A percentile compares a stretch with the other conserved stretches of the same genome.
These are phyloP conservation scores for Mycena olivaceomarginata DNA, from an alignment of 768 basidiomycete genomes.

Conservation along the genomic window DNA sequence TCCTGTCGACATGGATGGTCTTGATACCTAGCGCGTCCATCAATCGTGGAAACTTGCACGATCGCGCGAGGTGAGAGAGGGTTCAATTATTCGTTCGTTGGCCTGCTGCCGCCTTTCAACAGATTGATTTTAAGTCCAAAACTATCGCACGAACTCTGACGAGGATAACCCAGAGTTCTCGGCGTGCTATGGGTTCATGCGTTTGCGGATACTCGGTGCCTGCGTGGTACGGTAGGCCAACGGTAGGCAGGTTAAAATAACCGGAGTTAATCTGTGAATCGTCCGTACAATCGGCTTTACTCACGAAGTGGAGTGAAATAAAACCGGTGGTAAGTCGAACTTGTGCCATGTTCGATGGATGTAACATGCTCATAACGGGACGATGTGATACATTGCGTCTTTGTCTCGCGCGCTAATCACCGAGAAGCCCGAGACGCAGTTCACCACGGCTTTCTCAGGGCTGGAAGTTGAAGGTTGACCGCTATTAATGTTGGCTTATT, in stretches of 20 bases:
- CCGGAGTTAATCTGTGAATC: neutral
- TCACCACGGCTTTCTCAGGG: neutral
- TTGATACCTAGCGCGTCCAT: neutral
- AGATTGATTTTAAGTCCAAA: neutral
- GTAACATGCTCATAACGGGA: neutral
- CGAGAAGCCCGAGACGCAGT: neutral
- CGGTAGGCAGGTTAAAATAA: neutral
- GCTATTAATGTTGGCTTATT: neutral
- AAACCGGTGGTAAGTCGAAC: neutral
- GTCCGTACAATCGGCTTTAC: too few species aligned
- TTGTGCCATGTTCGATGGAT: neutral
- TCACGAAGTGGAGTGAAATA: neutral
- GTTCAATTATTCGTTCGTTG: neutral
- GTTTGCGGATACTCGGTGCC: neutral
- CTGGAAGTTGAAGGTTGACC: neutral
- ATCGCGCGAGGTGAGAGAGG: constrained; percentile 1
- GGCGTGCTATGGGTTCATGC: neutral
- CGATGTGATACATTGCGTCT: too few species aligned
- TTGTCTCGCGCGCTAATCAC: too few species aligned
- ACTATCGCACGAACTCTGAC: too few species aligned
- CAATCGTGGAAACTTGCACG: neutral
- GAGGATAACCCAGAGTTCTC: neutral
- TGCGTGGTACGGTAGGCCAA: neutral
- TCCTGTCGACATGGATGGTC: neutral
- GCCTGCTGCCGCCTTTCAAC: neutral